These are phyloP conservation scores for Zymoseptoria ardabiliae DNA, from an alignment of 2,329 filamentous ascomycete genomes.

Conservation along the genomic window DNA sequence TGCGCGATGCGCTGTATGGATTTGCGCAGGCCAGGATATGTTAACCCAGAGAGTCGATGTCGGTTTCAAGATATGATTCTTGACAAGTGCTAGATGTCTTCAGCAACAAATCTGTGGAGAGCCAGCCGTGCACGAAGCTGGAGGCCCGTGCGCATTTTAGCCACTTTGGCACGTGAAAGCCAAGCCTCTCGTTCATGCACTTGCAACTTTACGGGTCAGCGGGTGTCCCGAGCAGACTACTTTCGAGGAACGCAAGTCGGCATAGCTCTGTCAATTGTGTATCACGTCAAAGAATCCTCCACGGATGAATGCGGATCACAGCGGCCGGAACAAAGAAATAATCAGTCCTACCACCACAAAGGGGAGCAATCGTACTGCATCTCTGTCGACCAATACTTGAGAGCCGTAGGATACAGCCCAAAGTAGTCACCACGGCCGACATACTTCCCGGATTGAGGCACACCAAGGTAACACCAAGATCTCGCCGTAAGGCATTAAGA, in stretches of 20 bases:
- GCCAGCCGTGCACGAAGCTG: neutral
- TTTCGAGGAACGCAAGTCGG: neutral
- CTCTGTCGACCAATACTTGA: too few species aligned
- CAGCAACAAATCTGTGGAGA: neutral
- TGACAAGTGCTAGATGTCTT: too few species aligned
- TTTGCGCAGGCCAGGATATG: neutral
- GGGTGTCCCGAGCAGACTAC: neutral
- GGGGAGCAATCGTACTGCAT: neutral
- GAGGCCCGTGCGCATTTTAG: neutral
- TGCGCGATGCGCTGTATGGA: neutral
- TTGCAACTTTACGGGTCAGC: too few species aligned
- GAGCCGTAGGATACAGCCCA: too few species aligned
- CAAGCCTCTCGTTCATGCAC: neutral
- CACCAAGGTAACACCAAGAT: neutral
- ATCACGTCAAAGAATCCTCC: neutral
- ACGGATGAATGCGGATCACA: neutral
- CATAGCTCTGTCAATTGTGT: neutral
- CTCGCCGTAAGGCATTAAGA: neutral
- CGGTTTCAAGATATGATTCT: too few species aligned
- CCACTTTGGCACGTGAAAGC: neutral
- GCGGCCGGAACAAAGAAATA: neutral
- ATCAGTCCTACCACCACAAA: neutral
- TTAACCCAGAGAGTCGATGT: neutral
- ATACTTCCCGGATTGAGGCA: neutral
- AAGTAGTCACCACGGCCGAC: too few species aligned